Evolutionary conservation across 2,329 filamentous ascomycete genomes (phyloP).

Genomic region (Phoma sp.): DNA sequence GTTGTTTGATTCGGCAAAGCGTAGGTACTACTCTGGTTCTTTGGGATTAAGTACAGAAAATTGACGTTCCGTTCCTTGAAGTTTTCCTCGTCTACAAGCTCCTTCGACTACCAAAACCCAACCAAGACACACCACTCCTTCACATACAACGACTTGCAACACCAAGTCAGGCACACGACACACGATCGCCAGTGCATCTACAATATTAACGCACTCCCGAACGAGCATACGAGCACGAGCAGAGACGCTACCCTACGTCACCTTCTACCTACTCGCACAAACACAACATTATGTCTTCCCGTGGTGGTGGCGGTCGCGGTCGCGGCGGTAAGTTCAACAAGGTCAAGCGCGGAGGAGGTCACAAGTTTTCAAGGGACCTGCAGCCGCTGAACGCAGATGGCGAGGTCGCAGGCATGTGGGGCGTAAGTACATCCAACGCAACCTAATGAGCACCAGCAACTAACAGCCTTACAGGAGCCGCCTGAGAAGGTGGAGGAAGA

Average conservation of each 20-base stretch:
- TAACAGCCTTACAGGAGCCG: slow-evolving; percentile 40
- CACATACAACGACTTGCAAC: slow-evolving; percentile 8
- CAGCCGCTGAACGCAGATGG: slow-evolving; percentile 88
- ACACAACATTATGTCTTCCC: slow-evolving; percentile 59
- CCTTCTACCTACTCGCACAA: slow-evolving; percentile 15
- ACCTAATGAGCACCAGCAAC: slow-evolving; percentile 6
- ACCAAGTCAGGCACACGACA: slow-evolving; percentile 3
- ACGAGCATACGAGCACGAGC: slow-evolving; percentile 2
- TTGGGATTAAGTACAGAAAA: not conserved
- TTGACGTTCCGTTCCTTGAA: slow-evolving; percentile 21
- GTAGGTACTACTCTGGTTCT: not conserved
- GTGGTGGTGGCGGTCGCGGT: slow-evolving; percentile 60
- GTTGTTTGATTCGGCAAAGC: not conserved
- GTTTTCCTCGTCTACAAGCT: slow-evolving; percentile 13
- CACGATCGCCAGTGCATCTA: slow-evolving; percentile 6
- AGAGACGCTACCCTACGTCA: not conserved
- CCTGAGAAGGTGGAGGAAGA: slow-evolving; percentile 61
- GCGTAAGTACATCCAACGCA: slow-evolving; percentile 56
- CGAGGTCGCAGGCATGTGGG: slow-evolving; percentile 89
- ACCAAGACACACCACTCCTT: slow-evolving; percentile 14
- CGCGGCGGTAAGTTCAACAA: slow-evolving; percentile 95
- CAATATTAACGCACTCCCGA: not conserved
- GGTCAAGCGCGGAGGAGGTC: slow-evolving; percentile 90
- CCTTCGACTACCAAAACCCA: slow-evolving; percentile 7
- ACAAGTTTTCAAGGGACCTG: slow-evolving; percentile 92